Percentiles rank a stretch among this genome's conserved stretches.
Evolutionary conservation across 2,329 filamentous ascomycete genomes (phyloP).

Genomic region (Lecanicillium sp.): DNA sequence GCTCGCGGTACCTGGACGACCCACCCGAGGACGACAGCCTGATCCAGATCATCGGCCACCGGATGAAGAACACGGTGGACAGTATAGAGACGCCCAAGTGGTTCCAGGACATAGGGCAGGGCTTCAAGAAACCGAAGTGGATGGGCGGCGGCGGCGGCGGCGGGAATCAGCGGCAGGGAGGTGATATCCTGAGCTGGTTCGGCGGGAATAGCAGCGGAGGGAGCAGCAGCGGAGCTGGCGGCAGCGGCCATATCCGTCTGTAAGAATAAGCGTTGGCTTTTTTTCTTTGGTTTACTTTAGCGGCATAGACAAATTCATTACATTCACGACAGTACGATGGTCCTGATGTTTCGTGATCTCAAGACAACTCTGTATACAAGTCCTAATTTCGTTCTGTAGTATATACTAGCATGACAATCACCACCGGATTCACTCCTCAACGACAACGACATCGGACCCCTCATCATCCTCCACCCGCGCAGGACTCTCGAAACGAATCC

Average conservation of each 20-base stretch:
- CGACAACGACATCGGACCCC: not conserved
- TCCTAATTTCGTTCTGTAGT: not conserved
- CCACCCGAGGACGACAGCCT: slow-evolving; percentile 71
- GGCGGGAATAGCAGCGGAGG: slow-evolving; percentile 31
- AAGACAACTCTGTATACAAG: not conserved
- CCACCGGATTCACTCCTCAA: no score
- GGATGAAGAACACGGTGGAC: slow-evolving; percentile 89
- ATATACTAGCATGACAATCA: no score
- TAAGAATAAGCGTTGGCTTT: slow-evolving; percentile 11
- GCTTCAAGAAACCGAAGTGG: slow-evolving; percentile 75
- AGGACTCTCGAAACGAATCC: slow-evolving; percentile 10
- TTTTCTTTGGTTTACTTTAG: not conserved
- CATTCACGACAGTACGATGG: not conserved
- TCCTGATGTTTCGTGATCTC: no score
- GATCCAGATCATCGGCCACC: slow-evolving; percentile 74
- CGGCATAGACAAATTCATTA: not conserved
- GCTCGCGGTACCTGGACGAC: slow-evolving; percentile 35
- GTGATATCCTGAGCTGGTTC: slow-evolving; percentile 50
- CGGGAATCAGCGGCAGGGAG: slow-evolving; percentile 29
- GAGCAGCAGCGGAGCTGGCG: slow-evolving; percentile 15
- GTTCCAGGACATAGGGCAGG: slow-evolving; percentile 64
- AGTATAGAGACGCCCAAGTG: slow-evolving; percentile 75
- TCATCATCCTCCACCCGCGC: not conserved
- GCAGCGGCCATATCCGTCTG: slow-evolving; percentile 29
- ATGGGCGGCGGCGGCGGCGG: slow-evolving; percentile 56